A percentile compares a stretch with the other conserved stretches of the same genome.
These are phyloP conservation scores for Tetrapisispora pingtungensis DNA, from an alignment of 805 yeast species.

Conservation along the genomic window DNA sequence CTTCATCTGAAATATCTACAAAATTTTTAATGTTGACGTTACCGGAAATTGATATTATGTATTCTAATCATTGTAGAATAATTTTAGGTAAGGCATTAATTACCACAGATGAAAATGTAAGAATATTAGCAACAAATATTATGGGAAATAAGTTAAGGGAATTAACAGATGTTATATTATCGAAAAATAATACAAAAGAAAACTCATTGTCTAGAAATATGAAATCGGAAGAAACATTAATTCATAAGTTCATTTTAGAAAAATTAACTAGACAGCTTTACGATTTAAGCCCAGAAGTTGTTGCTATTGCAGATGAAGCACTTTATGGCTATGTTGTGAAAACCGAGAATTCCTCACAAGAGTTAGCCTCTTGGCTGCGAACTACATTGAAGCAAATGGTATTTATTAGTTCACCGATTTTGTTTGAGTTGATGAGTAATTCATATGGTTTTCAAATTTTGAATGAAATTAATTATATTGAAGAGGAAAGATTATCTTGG, in stretches of 20 bases:
- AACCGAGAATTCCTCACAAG: constrained; percentile 26
- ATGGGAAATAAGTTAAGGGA: constrained; percentile 29
- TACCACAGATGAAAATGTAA: constrained; percentile 41
- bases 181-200: not conserved
- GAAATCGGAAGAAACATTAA: not conserved
- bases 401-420: constrained; percentile 43
- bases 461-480: constrained; percentile 48
- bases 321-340: constrained; percentile 42
- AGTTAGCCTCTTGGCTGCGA: constrained; percentile 17
- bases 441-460: constrained; percentile 62
- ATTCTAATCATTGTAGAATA: constrained; percentile 57
- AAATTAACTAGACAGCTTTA: constrained; percentile 58
- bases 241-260: constrained; percentile 9
- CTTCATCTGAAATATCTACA: constrained; percentile 39
- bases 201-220: not conserved
- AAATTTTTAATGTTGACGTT: constrained; percentile 50
- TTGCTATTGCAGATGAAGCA: constrained; percentile 44
- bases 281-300: constrained; percentile 50
- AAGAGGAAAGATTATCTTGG: constrained; percentile 63
- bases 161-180: not conserved
- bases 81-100: constrained; percentile 56
- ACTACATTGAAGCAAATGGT: constrained; percentile 35
- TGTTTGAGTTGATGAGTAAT: constrained; percentile 55
- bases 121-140: constrained; percentile 47
- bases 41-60: constrained; percentile 48